phyloP scores from a whole-genome alignment of 768 basidiomycete species.

The Leucocoprinus sp. region DNA sequence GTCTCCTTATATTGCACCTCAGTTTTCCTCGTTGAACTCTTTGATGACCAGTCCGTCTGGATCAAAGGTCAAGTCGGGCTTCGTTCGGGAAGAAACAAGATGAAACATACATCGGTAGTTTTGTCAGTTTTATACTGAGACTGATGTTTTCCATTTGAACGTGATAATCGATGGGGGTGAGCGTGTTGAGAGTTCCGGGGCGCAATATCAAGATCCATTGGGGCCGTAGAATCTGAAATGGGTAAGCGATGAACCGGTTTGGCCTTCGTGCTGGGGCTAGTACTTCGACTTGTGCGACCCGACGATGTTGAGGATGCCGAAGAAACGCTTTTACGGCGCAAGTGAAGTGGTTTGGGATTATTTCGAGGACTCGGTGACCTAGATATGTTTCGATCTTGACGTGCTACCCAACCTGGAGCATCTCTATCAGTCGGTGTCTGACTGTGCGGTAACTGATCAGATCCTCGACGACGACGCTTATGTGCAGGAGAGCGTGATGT shows the following conservation, averaged over 20 bases:
- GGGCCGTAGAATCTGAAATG: conserved; percentile 23
- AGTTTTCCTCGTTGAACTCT: conserved; percentile 6
- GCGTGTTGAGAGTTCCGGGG: conserved; percentile 27
- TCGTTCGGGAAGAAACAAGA: background rate
- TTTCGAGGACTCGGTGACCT: conserved; percentile 37
- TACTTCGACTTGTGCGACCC: conserved; percentile 50
- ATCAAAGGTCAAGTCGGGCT: conserved; percentile 2
- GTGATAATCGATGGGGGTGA: conserved; percentile 16
- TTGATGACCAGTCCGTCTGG: conserved; percentile 15
- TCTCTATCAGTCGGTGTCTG: conserved; percentile 42
- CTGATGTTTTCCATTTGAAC: conserved; percentile 29
- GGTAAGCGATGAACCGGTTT: conserved; percentile 62
- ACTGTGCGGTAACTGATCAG: conserved; percentile 38
- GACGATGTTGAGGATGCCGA: conserved; percentile 38
- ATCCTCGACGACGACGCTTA: conserved; percentile 45
- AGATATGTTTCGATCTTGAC: conserved; percentile 20
- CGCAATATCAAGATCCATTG: conserved; percentile 17
- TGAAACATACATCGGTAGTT: conserved; percentile 2
- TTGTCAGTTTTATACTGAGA: conserved; percentile 9
- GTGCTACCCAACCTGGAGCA: conserved; percentile 25
- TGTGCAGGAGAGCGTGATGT: conserved; percentile 49
- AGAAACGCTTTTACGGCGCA: conserved; percentile 42
- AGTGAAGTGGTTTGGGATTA: conserved; percentile 26
- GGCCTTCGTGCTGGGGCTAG: conserved; percentile 43
- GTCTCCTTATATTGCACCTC: background rate